Conservation (phyloP, 1,139 yeast species). For the Pichia sp. region DNA sequence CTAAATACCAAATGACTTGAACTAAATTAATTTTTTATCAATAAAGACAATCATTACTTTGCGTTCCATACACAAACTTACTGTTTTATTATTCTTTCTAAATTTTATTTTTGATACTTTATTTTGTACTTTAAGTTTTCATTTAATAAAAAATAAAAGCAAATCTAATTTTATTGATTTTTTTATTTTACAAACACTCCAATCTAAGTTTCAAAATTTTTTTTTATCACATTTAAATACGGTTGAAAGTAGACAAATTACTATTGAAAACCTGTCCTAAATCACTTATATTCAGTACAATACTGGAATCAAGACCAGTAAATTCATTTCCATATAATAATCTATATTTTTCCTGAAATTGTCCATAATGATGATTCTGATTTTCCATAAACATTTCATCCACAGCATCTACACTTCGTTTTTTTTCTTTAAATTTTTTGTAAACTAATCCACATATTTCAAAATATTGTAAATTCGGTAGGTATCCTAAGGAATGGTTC, state of each 20-base stretch:
- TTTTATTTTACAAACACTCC: not conserved
- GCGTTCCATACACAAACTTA: no score
- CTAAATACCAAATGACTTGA: slow-evolving; percentile 77
- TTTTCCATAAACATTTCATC: no score
- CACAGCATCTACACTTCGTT: not conserved
- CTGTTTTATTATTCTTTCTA: slow-evolving; percentile 1
- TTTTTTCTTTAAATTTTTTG: slow-evolving; percentile 5
- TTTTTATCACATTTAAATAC: not conserved
- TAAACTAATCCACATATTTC: slow-evolving; percentile 29
- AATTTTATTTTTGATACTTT: not conserved
- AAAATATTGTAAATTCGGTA: slow-evolving; percentile 21
- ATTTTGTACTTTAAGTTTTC: not conserved
- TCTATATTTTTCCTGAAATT: slow-evolving; percentile 10
- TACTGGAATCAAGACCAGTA: slow-evolving; percentile 19
- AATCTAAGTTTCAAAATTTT: not conserved
- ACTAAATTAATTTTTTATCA: not conserved
- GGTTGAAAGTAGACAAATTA: slow-evolving; percentile 2
- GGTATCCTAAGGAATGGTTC: slow-evolving; percentile 16
- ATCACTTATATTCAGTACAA: slow-evolving; percentile 21
- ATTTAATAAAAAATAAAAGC: not conserved
- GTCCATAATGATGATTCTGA: no score
- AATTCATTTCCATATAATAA: slow-evolving; percentile 22
- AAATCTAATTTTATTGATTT: no score
- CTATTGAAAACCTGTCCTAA: slow-evolving; percentile 23
- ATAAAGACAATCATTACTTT: not conserved